phyloP scores from a whole-genome alignment of 164 flowering plant species.

The Tetracentron sinense region DNA sequence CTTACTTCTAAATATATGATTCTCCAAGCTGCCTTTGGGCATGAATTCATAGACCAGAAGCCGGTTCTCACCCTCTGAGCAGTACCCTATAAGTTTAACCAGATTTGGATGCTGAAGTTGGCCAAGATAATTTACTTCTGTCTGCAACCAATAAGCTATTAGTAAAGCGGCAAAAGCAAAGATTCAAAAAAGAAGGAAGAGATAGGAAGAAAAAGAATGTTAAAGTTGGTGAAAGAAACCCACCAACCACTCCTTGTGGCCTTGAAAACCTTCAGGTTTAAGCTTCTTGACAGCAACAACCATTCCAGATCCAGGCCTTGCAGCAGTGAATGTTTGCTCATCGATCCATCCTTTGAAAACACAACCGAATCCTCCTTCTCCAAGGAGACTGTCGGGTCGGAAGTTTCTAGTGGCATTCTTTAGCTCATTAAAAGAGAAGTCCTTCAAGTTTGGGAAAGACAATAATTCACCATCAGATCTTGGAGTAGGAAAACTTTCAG shows the following conservation, averaged over 20 bases:
- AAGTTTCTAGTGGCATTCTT: slow-evolving; percentile 54
- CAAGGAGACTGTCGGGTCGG: slow-evolving; percentile 45
- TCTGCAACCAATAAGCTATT: slow-evolving; percentile 23
- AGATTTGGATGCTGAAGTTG: slow-evolving; percentile 45
- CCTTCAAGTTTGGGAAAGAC: slow-evolving; percentile 41
- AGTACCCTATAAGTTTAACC: slow-evolving; percentile 44
- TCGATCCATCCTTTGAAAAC: slow-evolving; percentile 69
- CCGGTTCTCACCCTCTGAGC: slow-evolving; percentile 34
- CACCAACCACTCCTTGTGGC: slow-evolving; percentile 76
- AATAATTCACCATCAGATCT: slow-evolving; percentile 56
- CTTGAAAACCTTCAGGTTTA: slow-evolving; percentile 60
- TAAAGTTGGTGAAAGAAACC: slow-evolving; percentile 10
- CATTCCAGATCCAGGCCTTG: slow-evolving; percentile 42
- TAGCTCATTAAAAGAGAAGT: slow-evolving; percentile 46
- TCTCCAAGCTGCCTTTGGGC: slow-evolving; percentile 44
- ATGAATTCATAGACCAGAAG: slow-evolving; percentile 45
- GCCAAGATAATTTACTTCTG: slow-evolving; percentile 42
- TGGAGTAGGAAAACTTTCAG: slow-evolving; percentile 31
- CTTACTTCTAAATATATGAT: slow-evolving; percentile 41
- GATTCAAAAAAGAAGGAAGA: neutral
- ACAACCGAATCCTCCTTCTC: slow-evolving; percentile 68
- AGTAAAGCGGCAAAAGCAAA: neutral
- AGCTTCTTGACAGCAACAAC: slow-evolving; percentile 68
- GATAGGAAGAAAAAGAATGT: neutral
- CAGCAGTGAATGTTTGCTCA: slow-evolving; percentile 35